Evolutionary conservation across 1,284 basidiomycete species (phyloP).

Genomic region (Pseudozyma tsukubaensis): DNA sequence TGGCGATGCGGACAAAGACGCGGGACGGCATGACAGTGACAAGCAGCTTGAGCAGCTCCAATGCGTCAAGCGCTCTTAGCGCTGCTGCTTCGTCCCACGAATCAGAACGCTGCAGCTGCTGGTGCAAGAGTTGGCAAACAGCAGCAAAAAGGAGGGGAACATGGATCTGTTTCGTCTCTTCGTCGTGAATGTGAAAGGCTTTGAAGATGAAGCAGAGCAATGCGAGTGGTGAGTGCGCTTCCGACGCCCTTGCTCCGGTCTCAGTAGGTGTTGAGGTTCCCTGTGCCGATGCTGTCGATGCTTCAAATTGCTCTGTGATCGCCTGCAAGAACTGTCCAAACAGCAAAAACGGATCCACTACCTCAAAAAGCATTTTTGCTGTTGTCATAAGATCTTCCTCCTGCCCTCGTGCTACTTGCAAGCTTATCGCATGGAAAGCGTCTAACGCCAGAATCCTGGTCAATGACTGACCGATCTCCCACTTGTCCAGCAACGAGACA

Average conservation of each 20-base stretch:
- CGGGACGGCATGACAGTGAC: constrained; percentile 53
- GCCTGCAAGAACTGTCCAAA: constrained; percentile 81
- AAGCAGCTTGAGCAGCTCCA: constrained; percentile 50
- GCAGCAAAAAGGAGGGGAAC: constrained; percentile 72
- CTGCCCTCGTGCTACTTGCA: constrained; percentile 76
- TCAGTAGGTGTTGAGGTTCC: not conserved
- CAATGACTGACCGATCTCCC: constrained; percentile 88
- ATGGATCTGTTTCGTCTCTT: constrained; percentile 82
- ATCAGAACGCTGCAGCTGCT: constrained; percentile 2
- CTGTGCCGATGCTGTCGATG: constrained; percentile 61
- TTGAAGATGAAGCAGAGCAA: constrained; percentile 76
- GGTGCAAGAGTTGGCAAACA: constrained; percentile 32
- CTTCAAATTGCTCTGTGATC: constrained; percentile 69
- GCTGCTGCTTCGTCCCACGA: not conserved
- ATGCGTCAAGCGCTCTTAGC: constrained; percentile 25
- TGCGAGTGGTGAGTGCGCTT: constrained; percentile 55
- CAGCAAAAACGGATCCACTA: constrained; percentile 85
- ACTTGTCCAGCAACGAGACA: constrained; percentile 93
- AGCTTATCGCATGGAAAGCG: constrained; percentile 76
- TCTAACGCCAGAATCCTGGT: constrained; percentile 84
- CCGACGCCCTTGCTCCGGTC: not conserved
- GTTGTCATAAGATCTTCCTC: constrained; percentile 79
- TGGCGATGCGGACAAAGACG: constrained; percentile 49
- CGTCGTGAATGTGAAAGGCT: constrained; percentile 80
- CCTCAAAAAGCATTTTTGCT: constrained; percentile 89